Conservation (phyloP, 352 stramenopile genomes). For the Phytophthora agathidicida region DNA sequence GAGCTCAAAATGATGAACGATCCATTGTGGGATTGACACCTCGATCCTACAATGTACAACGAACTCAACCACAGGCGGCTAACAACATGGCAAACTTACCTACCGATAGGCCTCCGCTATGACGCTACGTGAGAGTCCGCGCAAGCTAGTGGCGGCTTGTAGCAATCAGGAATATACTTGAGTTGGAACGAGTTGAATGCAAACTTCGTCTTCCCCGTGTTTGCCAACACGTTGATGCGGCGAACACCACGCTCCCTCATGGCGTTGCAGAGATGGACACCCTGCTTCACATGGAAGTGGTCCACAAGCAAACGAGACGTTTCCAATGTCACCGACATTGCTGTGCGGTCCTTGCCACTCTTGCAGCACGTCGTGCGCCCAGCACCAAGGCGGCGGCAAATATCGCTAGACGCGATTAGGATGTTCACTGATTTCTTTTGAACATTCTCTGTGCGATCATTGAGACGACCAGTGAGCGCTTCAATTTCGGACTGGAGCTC, state of each 20-base stretch:
- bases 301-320: conserved; percentile 91
- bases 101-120: conserved; percentile 31
- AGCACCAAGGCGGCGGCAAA: conserved; percentile 91
- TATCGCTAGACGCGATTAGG: conserved; percentile 83
- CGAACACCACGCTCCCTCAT: conserved; percentile 88
- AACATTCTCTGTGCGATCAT: conserved; percentile 65
- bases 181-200: conserved; percentile 98
- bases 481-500: conserved; percentile 68
- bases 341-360: conserved; percentile 97
- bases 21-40: conserved; percentile 66
- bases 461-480: conserved; percentile 62
- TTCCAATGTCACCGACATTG: conserved; percentile 97
- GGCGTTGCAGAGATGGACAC: conserved; percentile 82
- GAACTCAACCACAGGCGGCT: conserved; percentile 18
- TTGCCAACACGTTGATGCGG: conserved; percentile 84
- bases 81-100: conserved; percentile 15
- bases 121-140: conserved; percentile 79
- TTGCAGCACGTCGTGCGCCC: conserved; percentile 97
- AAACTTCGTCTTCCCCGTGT: conserved; percentile 93
- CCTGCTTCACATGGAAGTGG: conserved; percentile 88
- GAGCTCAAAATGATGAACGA: conserved; percentile 70
- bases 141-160: conserved; percentile 88
- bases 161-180: conserved; percentile 96
- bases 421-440: conserved; percentile 91
- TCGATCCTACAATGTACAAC: conserved; percentile 33